Conservation (phyloP, 176 grass and related monocot species). For the Lolium perenne region DNA sequence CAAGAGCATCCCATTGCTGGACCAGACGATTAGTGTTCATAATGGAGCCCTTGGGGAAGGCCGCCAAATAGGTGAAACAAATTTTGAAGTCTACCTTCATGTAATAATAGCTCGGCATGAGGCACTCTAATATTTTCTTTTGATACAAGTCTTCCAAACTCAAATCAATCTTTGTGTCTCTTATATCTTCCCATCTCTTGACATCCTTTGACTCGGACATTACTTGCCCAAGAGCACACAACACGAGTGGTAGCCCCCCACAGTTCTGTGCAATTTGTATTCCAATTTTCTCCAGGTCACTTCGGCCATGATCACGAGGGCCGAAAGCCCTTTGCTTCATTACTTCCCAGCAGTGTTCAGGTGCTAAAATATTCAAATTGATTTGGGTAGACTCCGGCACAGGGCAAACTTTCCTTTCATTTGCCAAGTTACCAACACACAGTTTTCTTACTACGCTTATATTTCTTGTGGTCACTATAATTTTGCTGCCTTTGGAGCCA, state of each 20-base stretch:
- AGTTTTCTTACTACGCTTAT: not conserved
- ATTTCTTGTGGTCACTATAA: not conserved
- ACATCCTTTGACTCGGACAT: not conserved
- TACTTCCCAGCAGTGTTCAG: not conserved
- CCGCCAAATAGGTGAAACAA: constrained; percentile 61
- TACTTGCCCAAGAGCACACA: not conserved
- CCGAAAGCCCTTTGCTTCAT: not conserved
- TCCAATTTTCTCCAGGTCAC: not conserved
- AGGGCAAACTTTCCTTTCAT: not conserved
- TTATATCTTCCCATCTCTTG: not conserved
- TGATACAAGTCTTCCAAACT: not conserved
- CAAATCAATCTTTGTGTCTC: not conserved
- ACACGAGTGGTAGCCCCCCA: not conserved
- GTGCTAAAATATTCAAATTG: not conserved
- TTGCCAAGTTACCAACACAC: not conserved
- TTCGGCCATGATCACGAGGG: not conserved
- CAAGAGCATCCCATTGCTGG: constrained; percentile 58
- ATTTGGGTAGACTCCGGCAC: not conserved
- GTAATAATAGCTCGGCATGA: constrained; percentile 56
- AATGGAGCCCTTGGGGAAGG: constrained; percentile 50
- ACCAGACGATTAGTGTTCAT: constrained; percentile 46
- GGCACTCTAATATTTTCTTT: constrained; percentile 19
- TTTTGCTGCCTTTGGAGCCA: not conserved
- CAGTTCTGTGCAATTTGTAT: not conserved
- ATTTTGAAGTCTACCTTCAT: constrained; percentile 43